Base-by-base conservation (phyloP, 345 rosid species). In the Populus deltoides region DNA sequence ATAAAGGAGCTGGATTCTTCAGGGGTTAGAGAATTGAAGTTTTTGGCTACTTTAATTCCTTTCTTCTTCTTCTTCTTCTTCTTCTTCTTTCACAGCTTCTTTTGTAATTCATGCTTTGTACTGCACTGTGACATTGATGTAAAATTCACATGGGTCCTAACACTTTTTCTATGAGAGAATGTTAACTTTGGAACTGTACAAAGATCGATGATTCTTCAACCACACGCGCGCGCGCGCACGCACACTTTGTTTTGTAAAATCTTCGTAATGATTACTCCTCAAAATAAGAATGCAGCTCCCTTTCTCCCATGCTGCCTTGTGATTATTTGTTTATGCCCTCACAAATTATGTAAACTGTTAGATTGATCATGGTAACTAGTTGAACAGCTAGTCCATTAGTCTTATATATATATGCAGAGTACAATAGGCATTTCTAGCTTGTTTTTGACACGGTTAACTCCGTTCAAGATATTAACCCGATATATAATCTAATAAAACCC, bases 121-220 rank as follows among this genome's bases (percentile, higher is more conserved):
- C 78, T 63, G 75, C 43, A 41, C 67, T 61, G 73, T 36, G 47
- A 77, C 24, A 55, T 73, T 72, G 73, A 66, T 74, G 81, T 79
- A 70, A 73, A 79, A 36, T 78, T 72, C 27, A 73, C 38, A 36
- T 47, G 75, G 55, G 70, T 47, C 20, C 18, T 61, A 16, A 57
- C 27, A 16, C 39, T 38, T 63, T 68, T 31, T 24, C n/a, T 35
- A 7, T 16, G 70, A 47, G 76, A 41, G 33, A 67, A 22, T 74
- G 77, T 78, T 77, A 75, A 72, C 82, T 83, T 82, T 72, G 76
- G 57, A 79, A 75, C 81, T 80, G 85, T 75, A 82, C 80, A 75
- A 80, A 68, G 73, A 77, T 49, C 36, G 65, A 78, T 73, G 66
- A 61, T 75, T 66, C n/a, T 12, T 70, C 2, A 31, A 36, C 4